Conservation (phyloP, 2,329 filamentous ascomycete species). For the Diaporthe longicolla region DNA sequence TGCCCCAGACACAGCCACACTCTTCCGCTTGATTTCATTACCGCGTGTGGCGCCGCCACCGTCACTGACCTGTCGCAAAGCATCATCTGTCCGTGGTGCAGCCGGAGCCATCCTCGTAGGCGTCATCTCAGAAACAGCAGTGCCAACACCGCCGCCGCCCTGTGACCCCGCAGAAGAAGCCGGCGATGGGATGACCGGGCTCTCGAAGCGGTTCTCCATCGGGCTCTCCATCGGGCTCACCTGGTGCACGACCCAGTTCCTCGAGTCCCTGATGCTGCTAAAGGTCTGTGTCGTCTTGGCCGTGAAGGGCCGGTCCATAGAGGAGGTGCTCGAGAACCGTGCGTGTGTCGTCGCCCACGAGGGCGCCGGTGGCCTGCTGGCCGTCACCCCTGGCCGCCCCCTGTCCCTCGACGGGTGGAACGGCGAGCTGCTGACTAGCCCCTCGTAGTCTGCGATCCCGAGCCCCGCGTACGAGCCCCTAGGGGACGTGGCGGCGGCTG, state of each 20-base stretch:
- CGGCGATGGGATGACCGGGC: slow-evolving; percentile 19
- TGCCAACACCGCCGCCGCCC: not conserved
- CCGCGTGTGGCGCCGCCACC: not conserved
- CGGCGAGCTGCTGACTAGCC: slow-evolving; percentile 53
- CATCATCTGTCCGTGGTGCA: not conserved
- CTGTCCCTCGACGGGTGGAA: slow-evolving; percentile 55
- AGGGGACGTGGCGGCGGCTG: not conserved
- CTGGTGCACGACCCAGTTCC: slow-evolving; percentile 24
- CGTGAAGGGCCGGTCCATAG: slow-evolving; percentile 24
- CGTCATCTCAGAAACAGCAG: not conserved
- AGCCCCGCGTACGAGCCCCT: slow-evolving; percentile 45
- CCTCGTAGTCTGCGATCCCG: slow-evolving; percentile 51
- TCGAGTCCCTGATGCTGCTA: slow-evolving; percentile 14
- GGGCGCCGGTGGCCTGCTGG: slow-evolving; percentile 29
- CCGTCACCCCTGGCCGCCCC: no score
- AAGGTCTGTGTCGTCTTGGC: slow-evolving; percentile 18
- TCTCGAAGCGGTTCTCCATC: slow-evolving; percentile 14
- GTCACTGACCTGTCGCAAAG: not conserved
- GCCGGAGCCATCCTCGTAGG: not conserved
- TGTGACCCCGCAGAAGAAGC: not conserved
- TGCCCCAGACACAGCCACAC: slow-evolving; percentile 4
- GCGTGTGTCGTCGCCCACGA: slow-evolving; percentile 44
- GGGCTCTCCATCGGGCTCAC: slow-evolving; percentile 27
- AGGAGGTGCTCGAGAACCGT: not conserved
- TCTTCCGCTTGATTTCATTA: slow-evolving; percentile 24